Evolutionary conservation across 148 eudicot species (phyloP).

Genomic region (Amaranthus cruentus): DNA sequence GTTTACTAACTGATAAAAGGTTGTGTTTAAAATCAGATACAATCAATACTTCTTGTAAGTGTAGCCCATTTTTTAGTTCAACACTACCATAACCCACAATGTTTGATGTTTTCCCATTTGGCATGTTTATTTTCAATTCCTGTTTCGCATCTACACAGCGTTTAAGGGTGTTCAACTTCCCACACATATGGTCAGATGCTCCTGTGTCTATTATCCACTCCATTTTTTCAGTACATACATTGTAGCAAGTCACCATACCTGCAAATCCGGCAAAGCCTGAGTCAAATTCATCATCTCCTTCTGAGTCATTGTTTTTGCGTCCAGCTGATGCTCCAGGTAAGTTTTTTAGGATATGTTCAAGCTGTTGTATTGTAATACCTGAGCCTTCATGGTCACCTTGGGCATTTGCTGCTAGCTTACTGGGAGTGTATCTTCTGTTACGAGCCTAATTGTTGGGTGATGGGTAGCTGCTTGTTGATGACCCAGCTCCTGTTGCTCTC

Average conservation of each 20-base stretch:
- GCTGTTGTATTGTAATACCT: not conserved
- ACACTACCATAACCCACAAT: not conserved
- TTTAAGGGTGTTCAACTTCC: fast-evolving
- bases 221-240: not conserved
- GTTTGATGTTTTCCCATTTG: not conserved
- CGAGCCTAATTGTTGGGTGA: not conserved
- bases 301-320: not conserved
- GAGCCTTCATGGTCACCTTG: not conserved
- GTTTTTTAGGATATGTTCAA: not conserved
- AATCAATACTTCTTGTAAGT: not conserved
- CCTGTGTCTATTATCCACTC: not conserved
- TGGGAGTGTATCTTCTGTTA: not conserved
- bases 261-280: not conserved
- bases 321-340: not conserved
- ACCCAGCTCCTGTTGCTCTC: not conserved
- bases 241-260: not conserved
- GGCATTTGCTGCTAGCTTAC: not conserved
- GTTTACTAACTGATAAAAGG: not conserved
- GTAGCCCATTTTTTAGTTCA: not conserved
- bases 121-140: not conserved
- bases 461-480: not conserved
- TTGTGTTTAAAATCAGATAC: not conserved
- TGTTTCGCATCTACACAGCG: too few relatives aligned
- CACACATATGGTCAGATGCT: not conserved
- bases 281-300: not conserved